Base-by-base conservation (phyloP, 495 filamentous ascomycete species). In the Cercophora samala region DNA sequence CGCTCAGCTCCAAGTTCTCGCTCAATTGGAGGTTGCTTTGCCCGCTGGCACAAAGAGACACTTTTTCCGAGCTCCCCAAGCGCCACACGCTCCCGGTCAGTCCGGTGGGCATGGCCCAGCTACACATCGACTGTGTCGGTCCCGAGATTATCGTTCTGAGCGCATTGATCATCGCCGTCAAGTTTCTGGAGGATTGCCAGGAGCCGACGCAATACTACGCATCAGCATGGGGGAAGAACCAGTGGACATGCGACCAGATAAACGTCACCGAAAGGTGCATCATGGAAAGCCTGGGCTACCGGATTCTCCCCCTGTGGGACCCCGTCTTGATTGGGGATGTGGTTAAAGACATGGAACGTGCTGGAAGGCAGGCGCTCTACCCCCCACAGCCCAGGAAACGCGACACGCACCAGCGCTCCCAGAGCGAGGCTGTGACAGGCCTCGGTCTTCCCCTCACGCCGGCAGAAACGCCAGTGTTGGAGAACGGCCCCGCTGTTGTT, bases 261-360 rank as follows among this genome's bases (percentile, higher is more conserved):
- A 87, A 86, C 64, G 80, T 79, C 64, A 86, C 84, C 18, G 81
- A 85, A 67, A 72, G 79, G 21, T 82, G 79, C 70, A 81, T 87
- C 62, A 81, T 86, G 77, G 83, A 87, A 76, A 82, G 76, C 72
- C 70, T 87, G 55, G 76, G 76, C 54, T 85, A 83, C 67, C 75
- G 83, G 24, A 80, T 87, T 60, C 68, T 85, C 51, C 82, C 83
- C 4, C 70, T 87, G 17, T 85, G 81, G 77, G 76, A 85, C 15
- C 72, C 74, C 3, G 69, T 68, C 23, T 75, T 81, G 52, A 83
- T 87, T 60, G 72, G 72, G 54, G 81, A 85, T 52, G 83, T 83
- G 13, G 56, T 82, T 63, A 75, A 77, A 68, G 82, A 85, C 66
- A 87, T 87, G 82, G 77, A 83, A 66, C 81, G 82, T 53, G 84